Base-by-base conservation (phyloP, 192 early-diverging fungal genomes). In the Coemansia sp. region DNA sequence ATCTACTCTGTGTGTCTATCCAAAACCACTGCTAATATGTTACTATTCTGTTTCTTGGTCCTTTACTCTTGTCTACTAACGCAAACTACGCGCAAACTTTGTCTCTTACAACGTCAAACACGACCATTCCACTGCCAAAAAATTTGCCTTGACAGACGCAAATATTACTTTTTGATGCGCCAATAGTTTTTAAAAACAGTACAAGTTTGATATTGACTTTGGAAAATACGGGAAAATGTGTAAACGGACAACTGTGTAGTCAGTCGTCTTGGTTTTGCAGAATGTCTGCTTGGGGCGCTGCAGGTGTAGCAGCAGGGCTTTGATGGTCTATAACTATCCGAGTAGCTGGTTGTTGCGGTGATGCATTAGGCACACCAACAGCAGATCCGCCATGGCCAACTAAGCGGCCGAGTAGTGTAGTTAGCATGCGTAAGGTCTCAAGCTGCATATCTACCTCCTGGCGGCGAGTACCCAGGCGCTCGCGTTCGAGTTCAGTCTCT, bases 401-500 rank as follows among this genome's bases (percentile, higher is more conserved):
- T 61, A 73, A 64, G 24, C 70, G 71, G 27, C 28, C 54, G 0
- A 80, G 67, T 68, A 68, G 64, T 2, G 59, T 18, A 4, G 77
- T 52, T 49, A 80, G 56, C 0, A 61, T 56, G 53, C 56, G 59
- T 0, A 80, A 44, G 18, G 77, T 66, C 56, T 74, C 71, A 19
- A 74, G 30, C 57, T 80, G 77, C 22, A 68, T 38, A 44, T 80
- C 77, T 49, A 74, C 53, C 58, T 80, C 64, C 19, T 31, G 56
- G 22, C 58, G 56, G 28, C 67, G 64, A 31, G 66, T 60, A 12
- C 67, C 71, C 26, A 74, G 44, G 16, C 77, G 58, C 54, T 59
- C 60, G n/a, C 48, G 41, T 50, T 80, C 77, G 18, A 80, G 56
- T 12, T 80, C 77, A 49, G 62, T 56, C 27, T 80, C 77, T 2